Conservation (phyloP, 2,329 filamentous ascomycete species). For the Pyrenophora teres region DNA sequence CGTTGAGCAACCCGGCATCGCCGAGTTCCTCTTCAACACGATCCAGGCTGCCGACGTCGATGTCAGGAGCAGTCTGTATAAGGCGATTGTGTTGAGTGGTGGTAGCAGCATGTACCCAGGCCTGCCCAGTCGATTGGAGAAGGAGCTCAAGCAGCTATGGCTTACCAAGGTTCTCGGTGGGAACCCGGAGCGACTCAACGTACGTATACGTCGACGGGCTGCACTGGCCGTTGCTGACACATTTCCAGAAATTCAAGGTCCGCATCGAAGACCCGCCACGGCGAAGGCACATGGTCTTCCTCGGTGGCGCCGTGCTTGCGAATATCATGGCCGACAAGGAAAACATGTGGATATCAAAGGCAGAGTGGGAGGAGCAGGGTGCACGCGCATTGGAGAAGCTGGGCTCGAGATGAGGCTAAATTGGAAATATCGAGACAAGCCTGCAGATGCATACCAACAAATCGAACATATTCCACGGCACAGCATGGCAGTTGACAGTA, state of each 20-base stretch:
- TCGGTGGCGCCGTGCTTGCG: conserved; percentile 92
- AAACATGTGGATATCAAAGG: conserved; percentile 97
- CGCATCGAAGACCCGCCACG: conserved; percentile 97
- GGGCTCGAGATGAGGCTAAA: conserved; percentile 70
- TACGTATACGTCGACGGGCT: conserved; percentile 44
- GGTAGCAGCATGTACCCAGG: conserved; percentile 99
- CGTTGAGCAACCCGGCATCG: conserved; percentile 94
- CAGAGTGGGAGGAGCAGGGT: conserved; percentile 96
- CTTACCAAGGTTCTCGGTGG: conserved; percentile 87
- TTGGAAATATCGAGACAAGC: conserved; percentile 1
- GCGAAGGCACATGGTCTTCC: conserved; percentile 98
- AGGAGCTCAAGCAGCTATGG: conserved; percentile 99
- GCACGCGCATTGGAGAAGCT: conserved; percentile 85
- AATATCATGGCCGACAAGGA: conserved; percentile 99
- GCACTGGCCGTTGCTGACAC: conserved; percentile 24
- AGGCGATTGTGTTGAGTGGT: conserved; percentile 94
- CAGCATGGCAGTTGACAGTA: background rate
- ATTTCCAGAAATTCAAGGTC: conserved; percentile 89
- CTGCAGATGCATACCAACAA: conserved; percentile 17
- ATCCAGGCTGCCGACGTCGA: conserved; percentile 96
- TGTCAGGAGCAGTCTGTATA: conserved; percentile 90
- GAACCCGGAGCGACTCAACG: conserved; percentile 85
- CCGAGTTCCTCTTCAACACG: conserved; percentile 97
- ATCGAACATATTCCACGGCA: conserved; percentile 9
- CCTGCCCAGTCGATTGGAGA: conserved; percentile 90